Conservation (phyloP, 176 grass and related monocot species). For the Avena sativa region DNA sequence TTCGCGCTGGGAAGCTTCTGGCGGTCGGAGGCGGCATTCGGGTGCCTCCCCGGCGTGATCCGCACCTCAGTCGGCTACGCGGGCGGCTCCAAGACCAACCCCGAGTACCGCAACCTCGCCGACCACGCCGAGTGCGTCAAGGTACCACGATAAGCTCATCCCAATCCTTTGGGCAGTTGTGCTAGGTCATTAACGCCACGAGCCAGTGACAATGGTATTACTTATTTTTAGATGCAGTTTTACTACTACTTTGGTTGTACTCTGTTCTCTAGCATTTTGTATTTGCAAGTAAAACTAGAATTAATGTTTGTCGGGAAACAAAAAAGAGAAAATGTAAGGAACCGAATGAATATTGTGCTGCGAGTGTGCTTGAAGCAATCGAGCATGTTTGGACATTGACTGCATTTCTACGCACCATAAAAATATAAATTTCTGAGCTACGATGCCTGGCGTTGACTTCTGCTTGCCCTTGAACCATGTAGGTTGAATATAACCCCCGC, state of each 20-base stretch:
- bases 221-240: background rate
- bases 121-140: slow-evolving; percentile 97
- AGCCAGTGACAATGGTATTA: background rate
- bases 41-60: slow-evolving; percentile 74
- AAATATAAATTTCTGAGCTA: background rate
- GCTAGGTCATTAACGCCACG: background rate
- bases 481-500: slow-evolving; percentile 65
- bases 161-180: background rate
- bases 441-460: background rate
- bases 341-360: background rate
- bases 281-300: background rate
- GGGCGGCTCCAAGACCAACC: slow-evolving; percentile 72
- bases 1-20: slow-evolving; percentile 97
- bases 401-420: background rate
- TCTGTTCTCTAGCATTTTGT: background rate
- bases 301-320: background rate
- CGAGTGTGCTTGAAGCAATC: background rate
- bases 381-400: background rate
- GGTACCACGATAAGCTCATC: slow-evolving; percentile 40
- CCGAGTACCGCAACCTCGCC: slow-evolving; percentile 78
- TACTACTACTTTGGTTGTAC: background rate
- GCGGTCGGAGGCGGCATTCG: slow-evolving; percentile 78
- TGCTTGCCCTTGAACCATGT: background rate
- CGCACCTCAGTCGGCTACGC: slow-evolving; percentile 93
- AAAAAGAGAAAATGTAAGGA: background rate